These are phyloP conservation scores for Spizellomyces punctatus DNA, from an alignment of 192 early-diverging fungal genomes.

Conservation along the genomic window DNA sequence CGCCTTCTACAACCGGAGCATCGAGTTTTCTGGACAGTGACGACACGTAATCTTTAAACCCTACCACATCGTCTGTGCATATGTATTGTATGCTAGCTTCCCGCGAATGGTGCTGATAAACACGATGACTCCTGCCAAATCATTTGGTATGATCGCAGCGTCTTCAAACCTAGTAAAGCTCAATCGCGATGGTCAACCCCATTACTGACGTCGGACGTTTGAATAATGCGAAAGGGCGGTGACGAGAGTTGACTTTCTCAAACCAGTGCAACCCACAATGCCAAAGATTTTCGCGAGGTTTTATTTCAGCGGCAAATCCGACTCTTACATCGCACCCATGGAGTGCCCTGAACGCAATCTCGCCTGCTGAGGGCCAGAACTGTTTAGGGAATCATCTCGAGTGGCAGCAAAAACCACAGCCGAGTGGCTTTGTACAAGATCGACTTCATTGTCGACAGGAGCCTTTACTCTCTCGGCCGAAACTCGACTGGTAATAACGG, in stretches of 20 bases:
- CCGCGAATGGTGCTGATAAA: no score
- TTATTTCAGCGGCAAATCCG: conserved; percentile 40
- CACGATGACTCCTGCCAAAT: conserved; percentile 51
- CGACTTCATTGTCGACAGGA: no score
- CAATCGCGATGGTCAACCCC: conserved; percentile 46
- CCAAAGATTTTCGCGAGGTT: conserved; percentile 41
- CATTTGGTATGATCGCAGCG: conserved; percentile 38
- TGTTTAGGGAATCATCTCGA: no score
- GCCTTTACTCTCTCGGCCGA: no score
- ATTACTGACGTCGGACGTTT: conserved; percentile 35
- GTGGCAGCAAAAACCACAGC: no score
- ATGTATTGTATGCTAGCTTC: no score
- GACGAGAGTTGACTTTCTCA: conserved; percentile 50
- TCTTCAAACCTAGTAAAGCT: conserved; percentile 28
- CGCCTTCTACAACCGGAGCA: conserved; percentile 75
- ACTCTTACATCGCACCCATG: no score
- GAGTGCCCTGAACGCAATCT: no score
- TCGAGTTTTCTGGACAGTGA: conserved; percentile 56
- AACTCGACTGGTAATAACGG: no score
- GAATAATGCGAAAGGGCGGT: conserved; percentile 47
- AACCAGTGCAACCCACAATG: conserved; percentile 56
- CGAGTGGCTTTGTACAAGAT: no score
- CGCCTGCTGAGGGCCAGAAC: no score
- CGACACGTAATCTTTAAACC: conserved; percentile 38
- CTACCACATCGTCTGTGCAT: conserved; percentile 14